These are phyloP conservation scores for Puccinia novopanici DNA, from an alignment of 1,284 basidiomycete genomes.

Conservation along the genomic window DNA sequence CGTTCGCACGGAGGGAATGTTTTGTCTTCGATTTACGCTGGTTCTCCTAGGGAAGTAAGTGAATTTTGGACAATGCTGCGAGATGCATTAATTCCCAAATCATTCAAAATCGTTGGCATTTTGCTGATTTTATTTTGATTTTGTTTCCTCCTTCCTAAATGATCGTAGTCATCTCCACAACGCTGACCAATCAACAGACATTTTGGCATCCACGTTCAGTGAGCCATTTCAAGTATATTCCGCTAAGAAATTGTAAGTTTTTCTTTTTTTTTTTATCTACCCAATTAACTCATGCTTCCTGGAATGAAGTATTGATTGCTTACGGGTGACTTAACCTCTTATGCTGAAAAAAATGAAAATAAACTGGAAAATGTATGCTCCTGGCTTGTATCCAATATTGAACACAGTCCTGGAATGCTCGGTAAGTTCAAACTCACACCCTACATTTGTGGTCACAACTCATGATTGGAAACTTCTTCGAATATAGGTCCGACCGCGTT, in stretches of 20 bases:
- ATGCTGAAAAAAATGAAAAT: not conserved
- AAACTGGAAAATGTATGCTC: too few relatives aligned
- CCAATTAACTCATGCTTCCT: not conserved
- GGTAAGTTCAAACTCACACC: not conserved
- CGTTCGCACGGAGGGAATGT: too few relatives aligned
- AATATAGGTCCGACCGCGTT: slow-evolving; percentile 25
- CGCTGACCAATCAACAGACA: slow-evolving; percentile 65
- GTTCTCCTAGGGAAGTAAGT: slow-evolving; percentile 51
- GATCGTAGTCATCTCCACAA: not conserved
- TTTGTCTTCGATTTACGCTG: too few relatives aligned
- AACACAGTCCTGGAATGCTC: slow-evolving; percentile 41
- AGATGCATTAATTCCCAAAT: slow-evolving; percentile 30
- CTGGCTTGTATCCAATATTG: not conserved
- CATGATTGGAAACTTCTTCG: not conserved
- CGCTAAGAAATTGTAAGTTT: slow-evolving; percentile 72
- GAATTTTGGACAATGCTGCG: slow-evolving; percentile 66
- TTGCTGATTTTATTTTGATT: not conserved
- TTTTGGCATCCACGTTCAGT: slow-evolving; percentile 80
- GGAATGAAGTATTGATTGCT: slow-evolving; percentile 2
- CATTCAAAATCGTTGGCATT: not conserved
- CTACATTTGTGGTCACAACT: not conserved
- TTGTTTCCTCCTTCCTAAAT: not conserved
- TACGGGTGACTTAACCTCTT: not conserved
- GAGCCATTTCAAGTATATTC: slow-evolving; percentile 87
- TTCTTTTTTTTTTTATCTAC: not conserved